Percentiles rank a stretch among this genome's conserved stretches.
These are phyloP conservation scores for Penicillium olsonii DNA, from an alignment of 2,329 filamentous ascomycete species.

Conservation along the genomic window DNA sequence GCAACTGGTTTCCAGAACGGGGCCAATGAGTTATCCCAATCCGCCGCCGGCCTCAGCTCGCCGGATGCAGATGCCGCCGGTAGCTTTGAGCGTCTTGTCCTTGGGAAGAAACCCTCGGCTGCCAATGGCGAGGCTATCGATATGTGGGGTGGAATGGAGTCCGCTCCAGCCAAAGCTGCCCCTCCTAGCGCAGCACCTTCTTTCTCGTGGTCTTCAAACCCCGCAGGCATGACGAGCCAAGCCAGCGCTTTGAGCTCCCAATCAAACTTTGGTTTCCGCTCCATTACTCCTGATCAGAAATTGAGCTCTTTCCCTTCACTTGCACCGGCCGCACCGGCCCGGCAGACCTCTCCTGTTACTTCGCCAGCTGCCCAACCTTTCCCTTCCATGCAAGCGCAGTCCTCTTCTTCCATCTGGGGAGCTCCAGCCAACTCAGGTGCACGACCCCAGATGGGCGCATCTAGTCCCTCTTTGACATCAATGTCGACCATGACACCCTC, in stretches of 20 bases:
- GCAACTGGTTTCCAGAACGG: slow-evolving; percentile 44
- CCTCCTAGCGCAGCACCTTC: slow-evolving; percentile 33
- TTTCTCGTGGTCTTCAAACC: slow-evolving; percentile 48
- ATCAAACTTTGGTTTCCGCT: slow-evolving; percentile 38
- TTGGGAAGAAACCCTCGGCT: slow-evolving; percentile 60
- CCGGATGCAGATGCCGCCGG: slow-evolving; percentile 57
- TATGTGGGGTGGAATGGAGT: slow-evolving; percentile 35
- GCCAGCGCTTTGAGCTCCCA: slow-evolving; percentile 19
- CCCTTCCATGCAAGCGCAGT: slow-evolving; percentile 30
- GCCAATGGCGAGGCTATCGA: slow-evolving; percentile 35
- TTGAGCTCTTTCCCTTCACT: slow-evolving; percentile 52
- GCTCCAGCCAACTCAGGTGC: slow-evolving; percentile 18
- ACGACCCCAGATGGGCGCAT: slow-evolving; percentile 16
- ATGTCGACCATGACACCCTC: slow-evolving; percentile 28
- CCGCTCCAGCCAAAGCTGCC: slow-evolving; percentile 29
- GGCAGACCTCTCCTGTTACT: slow-evolving; percentile 32
- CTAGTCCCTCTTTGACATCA: slow-evolving; percentile 25
- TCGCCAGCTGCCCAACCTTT: slow-evolving; percentile 22
- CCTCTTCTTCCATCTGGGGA: slow-evolving; percentile 27
- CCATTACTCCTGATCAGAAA: slow-evolving; percentile 55
- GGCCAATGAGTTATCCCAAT: slow-evolving; percentile 27
- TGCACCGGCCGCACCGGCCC: slow-evolving; percentile 43
- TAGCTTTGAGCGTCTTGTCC: slow-evolving; percentile 88
- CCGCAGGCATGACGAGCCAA: slow-evolving; percentile 20
- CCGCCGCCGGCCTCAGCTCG: slow-evolving; percentile 31